Base-by-base conservation (phyloP, 2,329 filamentous ascomycete genomes). In the Ceratocystiopsis sp. region DNA sequence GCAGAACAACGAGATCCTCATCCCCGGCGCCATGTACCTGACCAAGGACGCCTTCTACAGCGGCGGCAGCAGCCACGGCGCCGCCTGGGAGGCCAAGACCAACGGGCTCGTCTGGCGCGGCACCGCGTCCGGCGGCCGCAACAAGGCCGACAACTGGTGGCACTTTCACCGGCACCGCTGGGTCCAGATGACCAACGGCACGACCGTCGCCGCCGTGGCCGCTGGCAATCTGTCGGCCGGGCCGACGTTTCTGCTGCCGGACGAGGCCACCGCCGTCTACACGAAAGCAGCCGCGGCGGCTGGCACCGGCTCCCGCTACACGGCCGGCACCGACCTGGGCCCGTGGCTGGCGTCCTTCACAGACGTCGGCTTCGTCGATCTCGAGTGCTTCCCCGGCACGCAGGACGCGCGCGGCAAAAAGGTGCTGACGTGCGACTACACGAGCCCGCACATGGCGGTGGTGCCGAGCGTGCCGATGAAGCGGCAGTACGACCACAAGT, bases 151-250 rank as follows among this genome's bases (percentile, higher is more conserved):
- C 39, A 78, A 70, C 46, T 84, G 79, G 78, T 66, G 66, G 35
- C 70, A 73, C 29, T 80, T 81, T 52, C 79, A 83, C 46, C 74
- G 79, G 13, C 78, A 81, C 51, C 74, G 79, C 7, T 73, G 83
- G 46, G 63, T 82, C 25, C 64, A 75, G 45, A 78, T 83, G 74
- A 60, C 79, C 40, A 82, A 84, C 51, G 68, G 68, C 9, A 77
- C 73, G 1, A 66, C 62, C 16, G 69, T 78, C n/a, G 54, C 55
- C 29, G 54, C 58, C 8, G 61, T 68, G 29, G 68, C 76, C 51
- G 53, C 58, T 36, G 54, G 54, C 11, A 54, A 25, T 12, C 18
- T 50, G 21, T 46, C 56, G 38, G 58, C 62, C 37, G 53, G 66
- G 32, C 56, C 60, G 45, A 69, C 70, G 6, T 75, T 73, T 48